Evolutionary conservation across 495 filamentous ascomycete species (phyloP).

Genomic region (Pyronema omphalodes): DNA sequence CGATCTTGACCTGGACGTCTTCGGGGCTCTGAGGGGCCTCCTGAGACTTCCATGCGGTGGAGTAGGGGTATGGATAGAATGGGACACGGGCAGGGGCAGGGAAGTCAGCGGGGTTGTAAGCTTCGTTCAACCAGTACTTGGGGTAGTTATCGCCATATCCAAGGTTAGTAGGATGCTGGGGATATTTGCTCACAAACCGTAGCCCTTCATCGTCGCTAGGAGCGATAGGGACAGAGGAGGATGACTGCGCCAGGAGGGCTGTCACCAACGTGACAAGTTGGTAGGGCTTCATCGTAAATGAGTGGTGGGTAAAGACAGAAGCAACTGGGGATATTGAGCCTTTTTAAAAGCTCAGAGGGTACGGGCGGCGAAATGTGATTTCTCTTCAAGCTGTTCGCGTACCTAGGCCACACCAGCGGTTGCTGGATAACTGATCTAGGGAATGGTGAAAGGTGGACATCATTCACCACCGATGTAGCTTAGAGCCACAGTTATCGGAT

Average conservation of each 20-base stretch:
- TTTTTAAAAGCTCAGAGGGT: too few relatives aligned
- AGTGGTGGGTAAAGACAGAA: not conserved
- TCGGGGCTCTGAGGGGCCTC: not conserved
- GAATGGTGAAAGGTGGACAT: too few relatives aligned
- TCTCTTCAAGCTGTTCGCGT: too few relatives aligned
- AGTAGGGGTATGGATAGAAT: conserved; percentile 4
- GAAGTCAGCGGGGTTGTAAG: conserved; percentile 6
- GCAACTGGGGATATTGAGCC: too few relatives aligned
- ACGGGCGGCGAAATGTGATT: too few relatives aligned
- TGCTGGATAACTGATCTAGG: too few relatives aligned
- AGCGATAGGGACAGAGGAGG: not conserved
- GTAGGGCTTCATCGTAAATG: conserved; percentile 3
- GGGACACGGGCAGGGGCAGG: not conserved
- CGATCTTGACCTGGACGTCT: not conserved
- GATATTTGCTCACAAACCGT: conserved; percentile 12
- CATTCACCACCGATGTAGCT: too few relatives aligned
- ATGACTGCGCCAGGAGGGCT: not conserved
- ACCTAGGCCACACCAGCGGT: too few relatives aligned
- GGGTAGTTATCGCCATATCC: conserved; percentile 19
- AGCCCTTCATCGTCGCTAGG: too few relatives aligned
- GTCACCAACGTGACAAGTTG: conserved; percentile 1
- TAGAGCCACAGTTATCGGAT: too few relatives aligned
- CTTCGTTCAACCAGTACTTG: conserved; percentile 22
- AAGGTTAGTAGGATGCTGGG: conserved; percentile 19
- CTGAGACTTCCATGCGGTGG: not conserved